Evolutionary conservation across 2,329 filamentous ascomycete genomes (phyloP), one percentile per base, ranked within the genome.

Genomic region (Sordariomycetes sp.): DNA sequence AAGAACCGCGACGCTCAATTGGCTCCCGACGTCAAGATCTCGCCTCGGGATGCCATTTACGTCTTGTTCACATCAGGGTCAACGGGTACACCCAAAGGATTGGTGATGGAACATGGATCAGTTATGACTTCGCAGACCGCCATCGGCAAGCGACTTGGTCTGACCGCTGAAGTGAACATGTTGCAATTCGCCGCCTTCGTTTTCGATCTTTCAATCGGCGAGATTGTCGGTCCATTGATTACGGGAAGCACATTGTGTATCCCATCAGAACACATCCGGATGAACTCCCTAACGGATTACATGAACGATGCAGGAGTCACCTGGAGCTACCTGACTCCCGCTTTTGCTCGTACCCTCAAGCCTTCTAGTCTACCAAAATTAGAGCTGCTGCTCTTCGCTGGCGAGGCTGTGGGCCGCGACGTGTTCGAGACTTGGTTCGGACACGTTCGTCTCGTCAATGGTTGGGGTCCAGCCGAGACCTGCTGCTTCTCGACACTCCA

Each of bases 131-230:
- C 72, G 3, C 51, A 60, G 2, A 70, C 70, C 36, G 61, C 55
- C 29, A 52, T 45, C 6, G n/a, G n/a, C n/a, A n/a, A n/a, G n/a
- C 63, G 78, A 21, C 21, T 17, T 12, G 34, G 19, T 9, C 10
- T 30, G 23, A 6, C 15, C 21, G 11, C 6, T 16, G 11, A 23
- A 15, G 27, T 31, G 8, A 21, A 33, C 3, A 64, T 75, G 4
- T 39, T 75, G 30, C 66, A 72, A 36, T 69, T 68, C 36, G 63
- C 65, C 4, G 61, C 59, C 5, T 69, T 65, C 41, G 64, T 62
- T 1, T 73, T 72, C 30, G 68, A 75, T 37, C 59, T 61, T 2
- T 63, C 59, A 23, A 47, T 73, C 8, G 34, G 35, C 2, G 46
- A 50, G 17, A 46, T 50, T 7, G 19, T 49, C 24, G 44, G 39